Evolutionary conservation across 345 rosid species (phyloP), one percentile per base, ranked within the genome.

Genomic region (Lepidium africanum): DNA sequence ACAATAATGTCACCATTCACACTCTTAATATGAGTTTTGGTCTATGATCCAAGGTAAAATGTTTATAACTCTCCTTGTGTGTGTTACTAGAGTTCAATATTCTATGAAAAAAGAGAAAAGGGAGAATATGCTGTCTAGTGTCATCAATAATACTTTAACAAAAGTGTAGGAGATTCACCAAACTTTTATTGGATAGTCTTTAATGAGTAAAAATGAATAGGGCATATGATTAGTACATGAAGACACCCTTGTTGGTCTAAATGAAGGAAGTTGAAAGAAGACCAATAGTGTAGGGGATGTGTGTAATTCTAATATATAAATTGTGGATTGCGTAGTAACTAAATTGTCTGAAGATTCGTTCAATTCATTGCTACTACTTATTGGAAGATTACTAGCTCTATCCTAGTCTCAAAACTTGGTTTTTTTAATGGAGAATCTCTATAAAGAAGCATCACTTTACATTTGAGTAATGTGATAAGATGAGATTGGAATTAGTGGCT

Each of bases 161-260:
- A 60, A 43, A 6, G 67, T 50, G 37, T 40, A 50, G 45, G 60
- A 59, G 45, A 62, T 52, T 61, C 69, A 70, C 62, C 62, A 54
- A 63, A 71, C 48, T 45, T 53, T 53, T 56, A 62, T 63, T 25
- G 2, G 27, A 12, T 53, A 51, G 60, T 43, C 47, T 70, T 51
- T 41, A 61, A 70, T 21, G 9, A 62, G 48, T 51, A 33, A 10
- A 61, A 14, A 53, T 0, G 48, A 45, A 45, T 62, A 53, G 33
- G 50, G 45, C 63, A 71, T 43, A 59, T 42, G 68, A 61, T 54
- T 35, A 71, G 62, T 61, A 42, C 32, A 71, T 63, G 75, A 46
- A 71, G 57, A 54, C 63, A 62, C 57, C 40, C 41, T 35, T 62
- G 75, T 45, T 71, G 69, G 63, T 63, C 75, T 45, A 71, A 52